phyloP scores from a whole-genome alignment of 352 stramenopile species.

The Phytophthora pluvialis region DNA sequence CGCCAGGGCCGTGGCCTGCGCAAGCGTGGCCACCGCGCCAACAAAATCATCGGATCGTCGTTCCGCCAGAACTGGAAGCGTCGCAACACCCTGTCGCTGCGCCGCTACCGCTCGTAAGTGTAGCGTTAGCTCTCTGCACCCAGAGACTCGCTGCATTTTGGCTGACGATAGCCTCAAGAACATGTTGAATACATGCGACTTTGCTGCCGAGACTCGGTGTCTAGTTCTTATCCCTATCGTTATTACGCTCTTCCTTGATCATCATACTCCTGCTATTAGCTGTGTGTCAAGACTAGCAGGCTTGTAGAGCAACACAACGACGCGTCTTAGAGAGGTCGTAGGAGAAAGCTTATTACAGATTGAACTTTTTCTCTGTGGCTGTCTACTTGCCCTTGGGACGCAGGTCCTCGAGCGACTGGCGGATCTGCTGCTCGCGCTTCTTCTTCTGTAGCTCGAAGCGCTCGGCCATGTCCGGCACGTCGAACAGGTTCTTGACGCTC shows the following conservation, averaged over 20 bases:
- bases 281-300: too few species aligned
- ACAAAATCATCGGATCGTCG: conserved; percentile 99
- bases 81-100: conserved; percentile 98
- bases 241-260: not conserved
- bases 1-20: conserved; percentile 97
- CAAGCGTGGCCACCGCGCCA: conserved; percentile 98
- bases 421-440: conserved; percentile 76
- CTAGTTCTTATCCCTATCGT: conserved; percentile 11
- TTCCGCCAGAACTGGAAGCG: conserved; percentile 98
- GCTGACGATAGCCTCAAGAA: conserved; percentile 26
- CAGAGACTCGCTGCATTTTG: conserved; percentile 38
- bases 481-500: conserved; percentile 67
- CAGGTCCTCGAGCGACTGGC: conserved; percentile 73
- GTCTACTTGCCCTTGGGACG: conserved; percentile 70
- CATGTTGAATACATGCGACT: conserved; percentile 51
- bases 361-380: not conserved
- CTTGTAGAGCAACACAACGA: too few species aligned
- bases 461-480: conserved; percentile 70
- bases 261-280: not conserved
- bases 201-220: conserved; percentile 42
- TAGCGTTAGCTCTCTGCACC: conserved; percentile 32
- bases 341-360: not conserved
- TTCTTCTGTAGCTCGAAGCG: conserved; percentile 75
- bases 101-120: conserved; percentile 96
- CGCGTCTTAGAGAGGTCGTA: too few species aligned